phyloP scores from a whole-genome alignment of 352 stramenopile genomes.

The Globisporangium polare region DNA sequence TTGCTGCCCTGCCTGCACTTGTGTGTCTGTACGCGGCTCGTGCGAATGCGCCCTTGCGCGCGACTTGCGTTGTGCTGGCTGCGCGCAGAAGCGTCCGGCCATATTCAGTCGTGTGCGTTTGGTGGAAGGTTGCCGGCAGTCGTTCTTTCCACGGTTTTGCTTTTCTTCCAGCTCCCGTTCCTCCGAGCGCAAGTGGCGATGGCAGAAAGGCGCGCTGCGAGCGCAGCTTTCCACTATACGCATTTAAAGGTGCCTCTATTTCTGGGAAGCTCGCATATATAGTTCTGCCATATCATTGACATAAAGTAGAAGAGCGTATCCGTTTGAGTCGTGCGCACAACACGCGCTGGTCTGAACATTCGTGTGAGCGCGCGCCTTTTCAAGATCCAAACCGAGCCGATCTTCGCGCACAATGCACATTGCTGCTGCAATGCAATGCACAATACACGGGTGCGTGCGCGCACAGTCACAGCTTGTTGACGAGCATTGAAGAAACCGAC shows the following conservation, averaged over 20 bases:
- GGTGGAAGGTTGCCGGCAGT: conserved; percentile 5
- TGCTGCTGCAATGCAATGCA: background rate
- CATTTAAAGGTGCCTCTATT: too few relatives aligned
- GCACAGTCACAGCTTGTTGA: background rate
- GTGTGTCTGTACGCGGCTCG: background rate
- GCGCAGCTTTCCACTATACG: too few relatives aligned
- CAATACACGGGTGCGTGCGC: background rate
- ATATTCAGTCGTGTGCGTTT: background rate
- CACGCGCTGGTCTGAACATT: too few relatives aligned
- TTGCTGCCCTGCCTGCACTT: background rate
- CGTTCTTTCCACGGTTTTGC: conserved; percentile 11
- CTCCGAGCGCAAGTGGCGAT: conserved; percentile 1
- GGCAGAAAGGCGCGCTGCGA: background rate
- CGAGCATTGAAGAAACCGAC: background rate
- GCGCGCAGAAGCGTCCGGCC: background rate
- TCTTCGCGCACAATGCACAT: background rate
- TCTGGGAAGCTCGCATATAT: too few relatives aligned
- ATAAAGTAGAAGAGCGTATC: too few relatives aligned
- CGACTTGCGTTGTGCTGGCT: conserved; percentile 12
- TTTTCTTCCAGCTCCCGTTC: background rate
- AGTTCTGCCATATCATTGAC: too few relatives aligned
- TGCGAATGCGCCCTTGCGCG: conserved; percentile 1
- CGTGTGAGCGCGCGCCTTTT: background rate
- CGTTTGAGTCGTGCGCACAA: too few relatives aligned
- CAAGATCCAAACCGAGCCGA: conserved; percentile 4